Base-by-base conservation (phyloP, 73 alveolate species). In the Paramecium tetraurelia region DNA sequence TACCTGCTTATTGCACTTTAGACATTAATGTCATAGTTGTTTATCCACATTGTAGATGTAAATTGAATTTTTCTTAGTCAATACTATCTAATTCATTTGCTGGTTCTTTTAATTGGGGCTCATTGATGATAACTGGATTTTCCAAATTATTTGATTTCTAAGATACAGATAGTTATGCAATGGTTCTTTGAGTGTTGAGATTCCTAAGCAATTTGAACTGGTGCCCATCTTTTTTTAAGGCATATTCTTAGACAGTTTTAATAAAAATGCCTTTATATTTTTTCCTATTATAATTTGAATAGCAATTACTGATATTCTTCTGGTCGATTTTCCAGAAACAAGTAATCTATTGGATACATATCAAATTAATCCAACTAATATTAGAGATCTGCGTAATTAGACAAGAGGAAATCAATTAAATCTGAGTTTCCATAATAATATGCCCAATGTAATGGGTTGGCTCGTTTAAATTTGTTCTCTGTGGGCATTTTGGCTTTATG, bases 401-500 rank as follows among this genome's bases (percentile, higher is more conserved):
- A 22, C 18, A 75, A n/a, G 20, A 75, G 59, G 12, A n/a, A 75
- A 3, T 75, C 87, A 75, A 75, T 75, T 22, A 75, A 41, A 0
- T 75, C 68, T 75, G 3, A 7, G n/a, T 75, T 75, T 2, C 87
- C 87, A 35, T 75, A 75, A n/a, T 75, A 75, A 75, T 75, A 75
- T 29, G 87, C 87, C 87, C 87, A 75, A 75, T 75, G 87, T 16
- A 75, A 41, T 11, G 87, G 87, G 38, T 75, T 75, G 38, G 87
- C 68, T 41, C 87, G 36, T 63, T 63, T 27, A 75, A 14, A 29
- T 33, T 75, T 75, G 59, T 41, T 18, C 14, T 33, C 33, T 38
- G 18, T 75, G 6, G 57, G 38, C 38, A 75, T 16, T 41, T 21
- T 41, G 7, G 87, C 87, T 11, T 41, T 18, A 7, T 75, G 46